Conservation (phyloP, 768 basidiomycete species). For the Lyophyllum decastes region DNA sequence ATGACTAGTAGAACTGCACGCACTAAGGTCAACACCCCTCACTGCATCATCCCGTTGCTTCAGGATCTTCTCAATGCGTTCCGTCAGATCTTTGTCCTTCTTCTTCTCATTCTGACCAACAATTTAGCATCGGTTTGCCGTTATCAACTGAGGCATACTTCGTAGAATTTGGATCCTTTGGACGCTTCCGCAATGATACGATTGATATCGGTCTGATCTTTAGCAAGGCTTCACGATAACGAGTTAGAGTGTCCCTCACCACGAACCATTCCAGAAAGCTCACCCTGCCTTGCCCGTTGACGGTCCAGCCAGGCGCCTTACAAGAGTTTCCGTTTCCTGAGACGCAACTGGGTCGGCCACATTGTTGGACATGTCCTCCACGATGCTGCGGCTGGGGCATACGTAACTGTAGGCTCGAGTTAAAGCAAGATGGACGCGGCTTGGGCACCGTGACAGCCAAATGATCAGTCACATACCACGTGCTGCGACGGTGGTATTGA, state of each 20-base stretch:
- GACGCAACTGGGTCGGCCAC: slow-evolving; percentile 34
- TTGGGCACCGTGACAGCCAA: background rate
- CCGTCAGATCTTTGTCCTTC: slow-evolving; percentile 84
- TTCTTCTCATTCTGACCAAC: slow-evolving; percentile 88
- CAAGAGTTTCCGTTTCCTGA: slow-evolving; percentile 68
- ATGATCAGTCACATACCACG: background rate
- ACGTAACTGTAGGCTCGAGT: background rate
- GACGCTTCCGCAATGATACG: slow-evolving; percentile 87
- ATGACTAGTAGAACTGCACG: slow-evolving; percentile 20
- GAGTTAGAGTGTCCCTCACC: background rate
- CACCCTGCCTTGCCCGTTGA: slow-evolving; percentile 90
- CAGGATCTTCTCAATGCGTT: slow-evolving; percentile 71
- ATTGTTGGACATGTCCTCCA: background rate
- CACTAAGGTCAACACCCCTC: slow-evolving; percentile 58
- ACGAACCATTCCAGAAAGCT: slow-evolving; percentile 5
- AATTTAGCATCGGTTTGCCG: background rate
- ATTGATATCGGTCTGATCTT: slow-evolving; percentile 84
- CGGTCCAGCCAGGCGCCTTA: slow-evolving; percentile 83
- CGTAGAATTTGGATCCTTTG: slow-evolving; percentile 92
- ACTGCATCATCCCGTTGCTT: slow-evolving; percentile 61
- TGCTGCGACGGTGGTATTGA: background rate
- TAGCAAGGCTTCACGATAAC: slow-evolving; percentile 52
- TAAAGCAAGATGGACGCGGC: background rate
- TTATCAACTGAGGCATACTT: slow-evolving; percentile 43
- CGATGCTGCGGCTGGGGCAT: background rate